These are phyloP conservation scores for maize (Zea mays) DNA, from an alignment of 176 grass and related monocot species.

Conservation along the genomic window Zm-B73-REFERENCE-NAM-5.0 NC_050101.1:114257501-114258000, in stretches of 20 bases:
- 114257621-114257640: constrained; percentile 56
- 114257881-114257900: constrained; percentile 30
- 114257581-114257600: constrained; percentile 56
- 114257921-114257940: constrained; percentile 33
- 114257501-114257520: constrained; percentile 64
- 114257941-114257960: constrained; percentile 21
- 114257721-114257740: constrained; percentile 60
- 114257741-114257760: constrained; percentile 52
- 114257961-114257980: neutral
- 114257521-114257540: constrained; percentile 72
- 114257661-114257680: constrained; percentile 62
- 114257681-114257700: constrained; percentile 72
- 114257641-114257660: constrained; percentile 64
- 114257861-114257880: constrained; percentile 9
- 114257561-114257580: constrained; percentile 52
- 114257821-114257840: neutral
- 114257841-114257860: constrained; percentile 4
- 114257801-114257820: neutral
- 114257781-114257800: neutral
- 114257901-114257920: constrained; percentile 27
- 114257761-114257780: constrained; percentile 23
- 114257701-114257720: constrained; percentile 61
- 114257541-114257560: constrained; percentile 70
- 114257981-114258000: neutral
- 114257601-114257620: constrained; percentile 67